Base-by-base conservation (phyloP, 1,284 basidiomycete species). In the Puccinia brachypodii region DNA sequence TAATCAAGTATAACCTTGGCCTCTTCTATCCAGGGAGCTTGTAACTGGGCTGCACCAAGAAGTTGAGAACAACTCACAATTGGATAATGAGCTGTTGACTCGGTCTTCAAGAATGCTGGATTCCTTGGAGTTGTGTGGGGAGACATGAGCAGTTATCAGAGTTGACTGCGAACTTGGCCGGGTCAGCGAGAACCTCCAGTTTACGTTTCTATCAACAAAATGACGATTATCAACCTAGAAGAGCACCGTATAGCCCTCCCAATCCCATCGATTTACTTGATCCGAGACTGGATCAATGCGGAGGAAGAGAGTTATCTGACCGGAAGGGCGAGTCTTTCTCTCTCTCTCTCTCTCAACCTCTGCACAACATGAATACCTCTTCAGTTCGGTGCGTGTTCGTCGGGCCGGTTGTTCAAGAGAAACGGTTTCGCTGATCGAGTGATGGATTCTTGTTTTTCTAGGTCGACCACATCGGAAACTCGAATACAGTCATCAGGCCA, bases 271-370 rank as follows among this genome's bases (percentile, higher is more conserved):
- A 44, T 81, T 38, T 58, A 72, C 56, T 36, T 86, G 87, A 89
- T 96, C 33, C 92, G 92, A 8, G 89, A 94, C 83, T 96, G 96
- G 85, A 89, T 96, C 73, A 91, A 91, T 62, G 87, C 87, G 82
- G 90, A 92, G 28, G 95, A 97, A 87, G 94, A 97, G 85, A 88
- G 88, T 60, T 92, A 92, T 85, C 87, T 96, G 36, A 87, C 93
- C 82, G 89, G 90, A 80, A 94, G 94, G 89, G 93, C 92, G 83
- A 69, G 86, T 40, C n/a, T 53, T 13, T 13, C 31, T 36, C 8
- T 69, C 19, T 38, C 7, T 36, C 19, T 69, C 25, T 33, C 68
- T 36, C n/a, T 3, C 22, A 33, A 16, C 9, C 9, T 38, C 38
- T 16, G 1, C 31, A 31, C n/a, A 74, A 38, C 25, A 60, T 6